phyloP scores from a whole-genome alignment of 805 yeast genomes.

The Candida andamanensis region DNA sequence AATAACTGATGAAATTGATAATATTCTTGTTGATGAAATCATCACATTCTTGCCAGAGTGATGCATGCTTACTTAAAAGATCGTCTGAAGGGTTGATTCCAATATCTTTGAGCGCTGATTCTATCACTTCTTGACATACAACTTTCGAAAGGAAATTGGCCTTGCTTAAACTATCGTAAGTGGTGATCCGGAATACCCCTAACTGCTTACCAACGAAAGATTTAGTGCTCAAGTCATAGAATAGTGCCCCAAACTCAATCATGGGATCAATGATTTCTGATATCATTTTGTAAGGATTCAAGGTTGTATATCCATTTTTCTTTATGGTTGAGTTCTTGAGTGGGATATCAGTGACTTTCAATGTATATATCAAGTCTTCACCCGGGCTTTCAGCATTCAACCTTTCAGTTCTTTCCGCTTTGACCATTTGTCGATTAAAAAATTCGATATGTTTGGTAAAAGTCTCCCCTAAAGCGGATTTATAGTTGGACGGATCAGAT shows the following conservation, averaged over 20 bases:
- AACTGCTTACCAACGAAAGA: conserved; percentile 42
- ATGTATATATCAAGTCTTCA: conserved; percentile 5
- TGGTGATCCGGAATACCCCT: conserved; percentile 47
- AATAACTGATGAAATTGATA: conserved; percentile 32
- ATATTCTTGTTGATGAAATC: conserved; percentile 34
- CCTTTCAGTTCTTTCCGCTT: conserved; percentile 15
- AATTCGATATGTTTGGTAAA: conserved; percentile 34
- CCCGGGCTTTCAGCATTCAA: conserved; percentile 13
- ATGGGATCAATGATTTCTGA: conserved; percentile 27
- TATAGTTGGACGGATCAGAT: conserved; percentile 33
- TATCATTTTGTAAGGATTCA: conserved; percentile 30
- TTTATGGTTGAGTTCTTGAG: conserved; percentile 27
- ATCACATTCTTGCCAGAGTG: conserved; percentile 47
- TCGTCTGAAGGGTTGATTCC: conserved; percentile 30
- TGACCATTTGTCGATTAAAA: conserved; percentile 19
- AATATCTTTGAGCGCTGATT: conserved; percentile 41
- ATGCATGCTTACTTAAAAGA: conserved; percentile 34
- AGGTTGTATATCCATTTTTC: conserved; percentile 29
- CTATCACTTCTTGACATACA: conserved; percentile 45
- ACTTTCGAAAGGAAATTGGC: conserved; percentile 45
- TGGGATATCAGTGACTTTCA: conserved; percentile 26
- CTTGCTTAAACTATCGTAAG: conserved; percentile 45
- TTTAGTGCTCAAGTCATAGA: conserved; percentile 31
- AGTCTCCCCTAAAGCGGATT: conserved; percentile 41
- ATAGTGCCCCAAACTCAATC: conserved; percentile 43